These are phyloP conservation scores for Malassezia sp. DNA, from an alignment of 1,284 basidiomycete species.

Conservation along the genomic window DNA sequence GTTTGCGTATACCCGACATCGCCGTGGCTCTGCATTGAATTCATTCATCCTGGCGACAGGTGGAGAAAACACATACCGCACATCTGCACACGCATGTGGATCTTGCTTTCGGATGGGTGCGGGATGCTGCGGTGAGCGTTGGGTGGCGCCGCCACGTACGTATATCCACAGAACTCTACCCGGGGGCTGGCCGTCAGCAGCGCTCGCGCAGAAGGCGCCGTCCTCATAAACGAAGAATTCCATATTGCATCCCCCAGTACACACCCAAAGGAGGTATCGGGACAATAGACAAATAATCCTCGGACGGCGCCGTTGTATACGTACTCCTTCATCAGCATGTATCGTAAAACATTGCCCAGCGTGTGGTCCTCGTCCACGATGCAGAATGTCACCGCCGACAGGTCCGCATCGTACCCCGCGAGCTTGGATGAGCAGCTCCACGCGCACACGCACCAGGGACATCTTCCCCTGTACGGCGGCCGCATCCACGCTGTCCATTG, in stretches of 20 bases:
- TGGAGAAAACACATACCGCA: conserved; percentile 60
- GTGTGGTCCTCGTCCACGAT: conserved; percentile 90
- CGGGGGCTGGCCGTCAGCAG: conserved; percentile 60
- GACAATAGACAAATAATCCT: conserved; percentile 14
- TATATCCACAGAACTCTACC: conserved; percentile 97
- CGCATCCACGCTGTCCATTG: conserved; percentile 15
- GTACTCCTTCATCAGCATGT: conserved; percentile 99
- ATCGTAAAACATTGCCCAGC: conserved; percentile 81
- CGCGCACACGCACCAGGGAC: conserved; percentile 10
- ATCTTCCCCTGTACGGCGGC: conserved; percentile 14
- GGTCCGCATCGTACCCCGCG: conserved; percentile 63
- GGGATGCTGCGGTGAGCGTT: conserved; percentile 58
- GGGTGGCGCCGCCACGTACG: conserved; percentile 50
- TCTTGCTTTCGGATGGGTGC: conserved; percentile 90
- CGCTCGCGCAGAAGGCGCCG: neutral
- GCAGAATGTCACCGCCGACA: conserved; percentile 82
- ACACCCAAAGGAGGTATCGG: conserved; percentile 4
- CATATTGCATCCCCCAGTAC: conserved; percentile 40
- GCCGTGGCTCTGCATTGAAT: conserved; percentile 5
- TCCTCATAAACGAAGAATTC: conserved; percentile 48
- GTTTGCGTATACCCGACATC: conserved; percentile 25
- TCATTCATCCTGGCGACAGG: conserved; percentile 10
- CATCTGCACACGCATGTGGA: conserved; percentile 95
- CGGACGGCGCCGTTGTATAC: conserved; percentile 33
- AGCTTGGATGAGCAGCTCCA: conserved; percentile 29